These are phyloP conservation scores for Balansia obtecta DNA, from an alignment of 2,329 filamentous ascomycete species.

Conservation along the genomic window DNA sequence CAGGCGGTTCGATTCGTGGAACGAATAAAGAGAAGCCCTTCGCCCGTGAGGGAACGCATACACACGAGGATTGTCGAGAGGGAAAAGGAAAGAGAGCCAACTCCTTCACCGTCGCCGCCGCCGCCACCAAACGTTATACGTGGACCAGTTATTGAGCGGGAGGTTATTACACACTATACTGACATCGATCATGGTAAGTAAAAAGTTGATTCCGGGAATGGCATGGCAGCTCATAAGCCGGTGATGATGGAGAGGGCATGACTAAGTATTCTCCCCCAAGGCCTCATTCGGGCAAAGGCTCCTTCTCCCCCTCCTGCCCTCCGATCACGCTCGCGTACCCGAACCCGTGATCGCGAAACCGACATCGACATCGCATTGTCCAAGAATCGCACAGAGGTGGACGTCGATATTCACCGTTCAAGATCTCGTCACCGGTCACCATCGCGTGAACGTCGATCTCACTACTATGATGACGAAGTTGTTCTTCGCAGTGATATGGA, in stretches of 20 bases:
- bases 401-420: constrained; percentile 41
- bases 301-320: constrained; percentile 38
- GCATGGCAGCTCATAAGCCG: neutral
- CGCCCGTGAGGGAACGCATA: constrained; percentile 33
- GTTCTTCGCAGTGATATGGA: constrained; percentile 46
- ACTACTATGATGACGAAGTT: constrained; percentile 51
- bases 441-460: constrained; percentile 26
- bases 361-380: constrained; percentile 50
- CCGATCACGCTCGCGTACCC: constrained; percentile 18
- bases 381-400: constrained; percentile 43
- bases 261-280: constrained; percentile 17
- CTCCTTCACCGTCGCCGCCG: constrained; percentile 36
- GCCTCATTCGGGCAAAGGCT: constrained; percentile 29
- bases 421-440: constrained; percentile 18
- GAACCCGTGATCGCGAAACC: constrained; percentile 29
- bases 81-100: constrained; percentile 27
- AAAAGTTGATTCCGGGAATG: neutral
- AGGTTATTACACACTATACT: constrained; percentile 79
- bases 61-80: constrained; percentile 37
- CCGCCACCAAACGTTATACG: constrained; percentile 55
- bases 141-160: constrained; percentile 71
- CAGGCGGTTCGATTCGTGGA: constrained; percentile 25
- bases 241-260: neutral
- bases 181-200: constrained; percentile 73
- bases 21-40: constrained; percentile 25